phyloP scores from a whole-genome alignment of 176 grass and related monocot species.

The Ananas comosus region DNA sequence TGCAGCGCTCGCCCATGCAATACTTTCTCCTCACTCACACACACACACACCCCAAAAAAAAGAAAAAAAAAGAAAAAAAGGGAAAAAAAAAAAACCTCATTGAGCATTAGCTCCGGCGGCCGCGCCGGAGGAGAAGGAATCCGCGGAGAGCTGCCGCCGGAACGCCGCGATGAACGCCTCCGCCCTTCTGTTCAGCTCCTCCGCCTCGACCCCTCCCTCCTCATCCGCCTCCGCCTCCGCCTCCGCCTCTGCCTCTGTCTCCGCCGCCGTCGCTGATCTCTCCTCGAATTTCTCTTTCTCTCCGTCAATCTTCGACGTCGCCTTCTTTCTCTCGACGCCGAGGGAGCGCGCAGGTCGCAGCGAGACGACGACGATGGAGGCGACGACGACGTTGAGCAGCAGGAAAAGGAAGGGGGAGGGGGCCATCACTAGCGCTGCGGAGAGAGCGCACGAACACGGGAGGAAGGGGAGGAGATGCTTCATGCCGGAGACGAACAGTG shows the following conservation, averaged over 20 bases:
- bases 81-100: neutral
- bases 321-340: neutral
- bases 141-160: constrained; percentile 62
- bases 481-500: constrained; percentile 59
- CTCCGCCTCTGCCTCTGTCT: neutral
- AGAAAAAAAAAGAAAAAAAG: no score
- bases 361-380: constrained; percentile 66
- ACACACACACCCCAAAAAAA: no score
- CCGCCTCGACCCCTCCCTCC: constrained; percentile 31
- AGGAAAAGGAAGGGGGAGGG: constrained; percentile 68
- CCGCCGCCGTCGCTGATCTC: neutral
- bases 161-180: constrained; percentile 90
- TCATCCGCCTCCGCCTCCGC: constrained; percentile 1
- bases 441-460: constrained; percentile 25
- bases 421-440: constrained; percentile 16
- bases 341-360: constrained; percentile 11
- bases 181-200: constrained; percentile 69
- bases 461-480: constrained; percentile 46
- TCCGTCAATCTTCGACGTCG: neutral
- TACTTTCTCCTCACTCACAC: no score
- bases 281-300: neutral
- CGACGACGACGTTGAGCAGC: constrained; percentile 76
- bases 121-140: constrained; percentile 45
- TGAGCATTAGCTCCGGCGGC: neutral
- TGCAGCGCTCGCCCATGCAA: no score